phyloP scores from a whole-genome alignment of 2,329 filamentous ascomycete species.

The Eutypa lata region DNA sequence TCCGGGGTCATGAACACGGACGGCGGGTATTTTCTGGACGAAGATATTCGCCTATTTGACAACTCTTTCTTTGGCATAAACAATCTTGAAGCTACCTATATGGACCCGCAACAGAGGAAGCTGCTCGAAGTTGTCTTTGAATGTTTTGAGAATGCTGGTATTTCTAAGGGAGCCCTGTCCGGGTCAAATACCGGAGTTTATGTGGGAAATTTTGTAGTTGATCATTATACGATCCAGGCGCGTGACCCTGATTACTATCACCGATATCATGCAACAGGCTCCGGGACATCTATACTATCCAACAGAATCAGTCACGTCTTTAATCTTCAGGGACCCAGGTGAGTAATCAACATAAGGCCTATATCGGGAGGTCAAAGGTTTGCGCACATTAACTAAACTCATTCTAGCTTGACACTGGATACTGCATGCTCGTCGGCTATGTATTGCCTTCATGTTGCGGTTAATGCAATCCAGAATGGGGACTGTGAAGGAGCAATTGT shows the following conservation, averaged over 20 bases:
- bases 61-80: constrained; percentile 22
- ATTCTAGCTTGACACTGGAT: constrained; percentile 23
- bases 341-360: background rate
- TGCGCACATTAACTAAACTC: no score
- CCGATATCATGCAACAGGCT: constrained; percentile 25
- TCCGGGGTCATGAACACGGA: background rate
- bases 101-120: constrained; percentile 29
- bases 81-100: constrained; percentile 16
- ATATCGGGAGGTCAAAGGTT: no score
- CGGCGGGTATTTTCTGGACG: constrained; percentile 16
- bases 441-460: constrained; percentile 18
- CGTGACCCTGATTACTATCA: constrained; percentile 21
- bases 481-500: constrained; percentile 25
- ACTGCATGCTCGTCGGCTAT: constrained; percentile 32
- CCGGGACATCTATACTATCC: constrained; percentile 20
- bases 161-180: constrained; percentile 2
- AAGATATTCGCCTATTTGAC: constrained; percentile 17
- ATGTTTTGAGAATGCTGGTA: constrained; percentile 13
- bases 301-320: constrained; percentile 33
- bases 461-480: constrained; percentile 6
- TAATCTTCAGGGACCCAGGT: constrained; percentile 27
- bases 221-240: constrained; percentile 13
- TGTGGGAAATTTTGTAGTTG: constrained; percentile 23
- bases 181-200: constrained; percentile 17
- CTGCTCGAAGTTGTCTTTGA: constrained; percentile 23